Evolutionary conservation across 139 green algal genomes (phyloP), one percentile per base, ranked within the genome.

Genomic region (Asterochloris erici): DNA sequence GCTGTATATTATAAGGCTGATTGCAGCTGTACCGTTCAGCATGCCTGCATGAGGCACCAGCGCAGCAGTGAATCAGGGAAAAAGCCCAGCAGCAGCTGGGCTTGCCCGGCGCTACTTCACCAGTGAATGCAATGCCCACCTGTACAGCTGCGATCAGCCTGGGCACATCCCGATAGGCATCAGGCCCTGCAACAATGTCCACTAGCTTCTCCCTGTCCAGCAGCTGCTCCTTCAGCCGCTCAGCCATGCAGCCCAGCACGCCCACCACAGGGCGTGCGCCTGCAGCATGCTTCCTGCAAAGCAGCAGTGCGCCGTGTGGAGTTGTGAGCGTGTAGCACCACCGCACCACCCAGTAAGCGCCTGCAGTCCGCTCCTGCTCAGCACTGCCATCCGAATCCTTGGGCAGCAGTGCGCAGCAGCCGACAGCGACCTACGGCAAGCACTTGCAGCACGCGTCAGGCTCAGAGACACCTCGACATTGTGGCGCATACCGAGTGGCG

Each of bases 161-260:
- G 0, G 95, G 95, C 74, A 98, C 86, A 84, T 98, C 95, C 62
- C 95, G 81, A 82, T 98, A 98, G 0, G 94, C 92, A 82, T 98
- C 95, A 11, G 95, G 95, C 12, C 95, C 95, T 23, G 90, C 95
- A 75, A 98, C 95, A 27, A 98, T 26, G 81, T 98, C 94, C n/a
- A 95, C 95, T 28, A 96, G 79, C n/a, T 81, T 81, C n/a, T 93
- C 85, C 11, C 29, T 79, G n/a, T 95, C 92, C 74, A 95, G 87
- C 74, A 95, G 84, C 82, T 89, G 81, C 14, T 88, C 47, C 87
- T 98, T 97, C 15, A 98, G 84, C 15, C 95, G 87, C 85, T 98
- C 94, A n/a, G 95, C 95, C 95, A 98, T 98, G 87, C 95, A 98
- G 27, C 95, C 95, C 64, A 98, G 87, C 60, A 98, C 93, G 38